These are phyloP conservation scores for Pichia nakasei DNA, from an alignment of 805 yeast species.

Conservation along the genomic window DNA sequence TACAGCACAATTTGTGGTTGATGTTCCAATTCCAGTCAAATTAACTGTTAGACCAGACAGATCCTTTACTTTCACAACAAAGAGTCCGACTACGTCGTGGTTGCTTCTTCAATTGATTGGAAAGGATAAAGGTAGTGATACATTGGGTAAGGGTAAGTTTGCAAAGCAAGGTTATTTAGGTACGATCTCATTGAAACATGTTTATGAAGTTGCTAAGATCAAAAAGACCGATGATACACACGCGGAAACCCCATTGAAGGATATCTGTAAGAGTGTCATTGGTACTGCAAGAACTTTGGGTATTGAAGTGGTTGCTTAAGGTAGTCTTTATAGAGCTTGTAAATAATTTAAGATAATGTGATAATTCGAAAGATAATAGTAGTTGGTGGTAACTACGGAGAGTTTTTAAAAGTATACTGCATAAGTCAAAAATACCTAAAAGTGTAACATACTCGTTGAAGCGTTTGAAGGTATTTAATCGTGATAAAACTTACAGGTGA, in stretches of 20 bases:
- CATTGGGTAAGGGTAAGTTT: conserved; percentile 55
- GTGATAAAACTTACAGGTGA: no score
- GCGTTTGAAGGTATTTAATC: no score
- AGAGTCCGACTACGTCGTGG: conserved; percentile 88
- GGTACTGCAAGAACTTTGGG: conserved; percentile 91
- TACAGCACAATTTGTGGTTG: conserved; percentile 79
- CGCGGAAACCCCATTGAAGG: conserved; percentile 56
- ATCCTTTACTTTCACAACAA: conserved; percentile 74
- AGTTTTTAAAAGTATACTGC: no score
- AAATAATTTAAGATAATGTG: no score
- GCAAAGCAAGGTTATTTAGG: conserved; percentile 27
- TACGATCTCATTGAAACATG: conserved; percentile 67
- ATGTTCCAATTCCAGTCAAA: conserved; percentile 81
- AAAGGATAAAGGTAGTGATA: conserved; percentile 67
- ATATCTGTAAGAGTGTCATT: conserved; percentile 72
- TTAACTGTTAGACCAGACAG: conserved; percentile 90
- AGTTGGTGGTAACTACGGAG: no score
- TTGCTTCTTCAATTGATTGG: conserved; percentile 76
- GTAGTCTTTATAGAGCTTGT: background rate
- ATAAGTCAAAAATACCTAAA: no score
- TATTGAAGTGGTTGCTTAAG: conserved; percentile 63
- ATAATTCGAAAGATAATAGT: no score
- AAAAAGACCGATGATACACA: conserved; percentile 83
- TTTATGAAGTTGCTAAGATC: conserved; percentile 90
- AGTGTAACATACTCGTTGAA: no score